Evolutionary conservation across 1,284 basidiomycete genomes (phyloP), one percentile per base, ranked within the genome.

Genomic region (Moesziomyces sp.): DNA sequence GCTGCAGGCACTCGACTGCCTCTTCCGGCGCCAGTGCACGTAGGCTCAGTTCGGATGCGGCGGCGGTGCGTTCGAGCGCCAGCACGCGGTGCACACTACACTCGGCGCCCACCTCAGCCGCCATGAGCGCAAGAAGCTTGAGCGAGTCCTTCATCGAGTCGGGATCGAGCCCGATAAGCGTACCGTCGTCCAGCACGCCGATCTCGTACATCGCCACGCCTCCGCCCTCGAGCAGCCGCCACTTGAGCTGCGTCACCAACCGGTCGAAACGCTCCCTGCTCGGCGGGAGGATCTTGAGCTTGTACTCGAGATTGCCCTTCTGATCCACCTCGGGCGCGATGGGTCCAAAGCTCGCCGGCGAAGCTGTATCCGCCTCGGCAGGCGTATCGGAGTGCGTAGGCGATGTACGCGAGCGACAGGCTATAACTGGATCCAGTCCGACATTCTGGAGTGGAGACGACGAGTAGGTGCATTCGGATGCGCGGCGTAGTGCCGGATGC

Each of bases 261-360:
- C 80, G 74, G 51, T 83, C 74, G 54, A 82, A 83, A 23, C 83
- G 79, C 43, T 75, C 70, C 7, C 67, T 64, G 38, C 76, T 74
- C n/a, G 79, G 69, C 4, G 77, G 81, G 2, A 82, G 60, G 52
- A 84, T 78, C 58, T 82, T 81, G 61, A 80, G 76, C 59, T 84
- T 84, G 75, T 84, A 84, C 52, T 84, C 83, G 21, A 83, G 76
- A 52, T 84, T 83, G 43, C 83, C 83, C 23, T 69, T 68, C 53
- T 67, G 74, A 57, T 83, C 82, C 14, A 80, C 69, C 50, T 84
- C 83, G 10, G 83, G 81, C 8, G 65, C 68, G 35, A 83, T 69
- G 9, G 71, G 71, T 18, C 71, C 66, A 24, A 68, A 74, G 43
- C 52, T 52, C 19, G 61, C 52, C 18, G 63, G 45, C 7, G 69